Evolutionary conservation across 163 green algal genomes (phyloP).

Genomic region (Smithsoniella earleae): DNA sequence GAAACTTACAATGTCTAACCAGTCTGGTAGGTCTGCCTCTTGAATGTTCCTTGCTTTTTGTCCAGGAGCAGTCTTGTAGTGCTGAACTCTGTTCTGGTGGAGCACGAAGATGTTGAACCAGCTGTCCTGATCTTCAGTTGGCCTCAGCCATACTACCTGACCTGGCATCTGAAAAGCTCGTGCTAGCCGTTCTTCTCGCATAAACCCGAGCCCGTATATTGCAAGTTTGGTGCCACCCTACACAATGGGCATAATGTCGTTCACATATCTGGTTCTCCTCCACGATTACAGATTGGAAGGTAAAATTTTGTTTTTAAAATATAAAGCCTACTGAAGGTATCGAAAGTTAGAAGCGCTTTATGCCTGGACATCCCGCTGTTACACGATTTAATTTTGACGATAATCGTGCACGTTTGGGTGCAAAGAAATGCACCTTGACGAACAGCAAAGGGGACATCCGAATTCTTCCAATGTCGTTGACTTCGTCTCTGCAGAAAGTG

Average conservation of each 20-base stretch:
- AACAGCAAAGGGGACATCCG: slow-evolving; percentile 63
- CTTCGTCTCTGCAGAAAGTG: background rate
- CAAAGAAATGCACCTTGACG: slow-evolving; percentile 48
- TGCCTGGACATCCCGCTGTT: too few species aligned
- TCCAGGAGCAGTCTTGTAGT: slow-evolving; percentile 39
- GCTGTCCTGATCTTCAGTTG: slow-evolving; percentile 41
- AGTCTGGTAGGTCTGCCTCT: slow-evolving; percentile 69
- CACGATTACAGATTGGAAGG: too few species aligned
- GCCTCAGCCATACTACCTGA: slow-evolving; percentile 29
- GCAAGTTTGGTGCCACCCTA: slow-evolving; percentile 81
- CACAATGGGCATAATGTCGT: too few species aligned
- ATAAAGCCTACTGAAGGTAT: too few species aligned
- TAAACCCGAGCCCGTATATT: slow-evolving; percentile 90
- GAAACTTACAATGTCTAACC: slow-evolving; percentile 77
- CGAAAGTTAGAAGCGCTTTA: too few species aligned
- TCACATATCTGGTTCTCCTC: too few species aligned
- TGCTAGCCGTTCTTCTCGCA: slow-evolving; percentile 85
- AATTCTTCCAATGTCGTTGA: slow-evolving; percentile 52
- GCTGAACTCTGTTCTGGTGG: slow-evolving; percentile 86
- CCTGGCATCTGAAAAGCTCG: slow-evolving; percentile 77
- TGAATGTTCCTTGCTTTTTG: slow-evolving; percentile 55
- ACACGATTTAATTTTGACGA: too few species aligned
- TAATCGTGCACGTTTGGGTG: too few species aligned
- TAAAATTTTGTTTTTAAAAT: too few species aligned
- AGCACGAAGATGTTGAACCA: slow-evolving; percentile 95